Conservation (phyloP, 768 basidiomycete genomes). For the Trichaptum fuscoviolaceum region DNA sequence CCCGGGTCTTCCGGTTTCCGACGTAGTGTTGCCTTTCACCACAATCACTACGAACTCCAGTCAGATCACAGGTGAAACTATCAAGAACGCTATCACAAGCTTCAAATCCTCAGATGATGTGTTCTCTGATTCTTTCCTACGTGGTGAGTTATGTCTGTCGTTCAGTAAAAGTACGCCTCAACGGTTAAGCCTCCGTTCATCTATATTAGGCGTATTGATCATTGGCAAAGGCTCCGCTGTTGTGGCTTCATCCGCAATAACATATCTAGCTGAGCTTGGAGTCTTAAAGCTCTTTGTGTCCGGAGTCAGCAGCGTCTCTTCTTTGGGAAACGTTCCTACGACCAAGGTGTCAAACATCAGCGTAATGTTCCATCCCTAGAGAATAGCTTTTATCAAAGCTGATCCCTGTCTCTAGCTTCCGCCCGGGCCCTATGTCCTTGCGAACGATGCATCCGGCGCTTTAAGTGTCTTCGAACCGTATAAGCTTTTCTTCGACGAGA, state of each 20-base stretch:
- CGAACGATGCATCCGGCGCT: neutral
- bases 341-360: neutral
- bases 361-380: neutral
- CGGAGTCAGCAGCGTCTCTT: neutral
- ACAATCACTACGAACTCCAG: neutral
- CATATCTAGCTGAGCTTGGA: neutral
- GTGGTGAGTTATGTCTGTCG: neutral
- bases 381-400: neutral
- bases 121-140: neutral
- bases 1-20: neutral
- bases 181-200: neutral
- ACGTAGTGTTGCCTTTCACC: neutral
- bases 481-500: neutral
- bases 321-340: neutral
- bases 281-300: neutral
- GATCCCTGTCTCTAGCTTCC: neutral
- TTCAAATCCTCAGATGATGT: neutral
- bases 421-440: neutral
- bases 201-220: neutral
- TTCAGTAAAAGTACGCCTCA: neutral
- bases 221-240: neutral
- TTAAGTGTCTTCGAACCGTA: neutral
- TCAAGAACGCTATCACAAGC: neutral
- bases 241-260: neutral
- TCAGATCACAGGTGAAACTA: neutral